Evolutionary conservation across 1,284 basidiomycete species (phyloP), one percentile per base, ranked within the genome.

Genomic region (Ganoderma sinense): DNA sequence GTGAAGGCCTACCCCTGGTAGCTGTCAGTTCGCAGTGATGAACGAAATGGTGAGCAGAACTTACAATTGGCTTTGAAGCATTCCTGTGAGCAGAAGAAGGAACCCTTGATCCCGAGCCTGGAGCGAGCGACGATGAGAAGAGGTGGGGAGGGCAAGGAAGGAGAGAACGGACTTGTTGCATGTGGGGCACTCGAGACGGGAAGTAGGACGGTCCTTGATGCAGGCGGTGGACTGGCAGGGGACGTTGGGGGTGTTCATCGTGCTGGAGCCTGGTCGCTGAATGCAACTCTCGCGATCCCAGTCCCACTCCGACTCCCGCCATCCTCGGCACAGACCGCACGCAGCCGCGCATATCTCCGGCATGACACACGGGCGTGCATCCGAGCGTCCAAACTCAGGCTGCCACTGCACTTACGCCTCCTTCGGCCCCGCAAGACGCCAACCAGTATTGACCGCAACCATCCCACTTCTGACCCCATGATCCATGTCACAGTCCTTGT

Each of bases 21-120:
- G 62, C 29, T 26, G 60, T 74, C 4, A 69, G 68, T 16, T 20
- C 8, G 36, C 26, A 29, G 20, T 11, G 13, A 65, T 63, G 20
- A 40, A 33, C 41, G 62, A 31, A 64, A 26, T 6, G 4, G 60
- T 41, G 59, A 39, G 23, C 10, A 26, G 10, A 29, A 84, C 92
- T 84, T 79, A 94, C 94, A 95, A 78, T 87, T 90, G 61, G 89
- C 85, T 79, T 95, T 96, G 86, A 96, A 95, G 82, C 94, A 96
- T 69, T 93, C 91, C 78, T 96, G 94, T 18, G 89, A 88, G 72
- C 94, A 96, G 80, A 94, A 96, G 79, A 92, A 93, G 39, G 93
- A 95, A 18, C 93, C 93, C 69, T 86, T 86, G 75, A 95, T 92
- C 63, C 92, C 93, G 51, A 95, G 85, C 80, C 93, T 95, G 72